phyloP scores from a whole-genome alignment of 148 eudicot genomes.

The Polygonum aviculare region DNA sequence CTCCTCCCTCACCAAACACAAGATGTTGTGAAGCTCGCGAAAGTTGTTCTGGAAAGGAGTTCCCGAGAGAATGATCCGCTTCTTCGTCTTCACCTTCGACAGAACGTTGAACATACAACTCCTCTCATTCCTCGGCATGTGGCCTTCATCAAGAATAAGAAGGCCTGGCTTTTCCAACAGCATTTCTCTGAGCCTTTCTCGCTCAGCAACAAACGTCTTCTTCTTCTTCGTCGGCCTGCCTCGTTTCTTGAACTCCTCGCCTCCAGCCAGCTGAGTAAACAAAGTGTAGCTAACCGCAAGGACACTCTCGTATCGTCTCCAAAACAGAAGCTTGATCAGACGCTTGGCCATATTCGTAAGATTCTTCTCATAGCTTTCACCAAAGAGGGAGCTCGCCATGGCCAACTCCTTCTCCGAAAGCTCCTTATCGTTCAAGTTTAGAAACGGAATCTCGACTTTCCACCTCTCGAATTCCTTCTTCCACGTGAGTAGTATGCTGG shows the following conservation, averaged over 20 bases:
- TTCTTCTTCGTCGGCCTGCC: slow-evolving; percentile 10
- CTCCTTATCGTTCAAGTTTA: slow-evolving; percentile 38
- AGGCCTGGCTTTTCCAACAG: slow-evolving; percentile 42
- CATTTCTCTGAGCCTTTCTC: slow-evolving; percentile 16
- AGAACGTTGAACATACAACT: slow-evolving; percentile 50
- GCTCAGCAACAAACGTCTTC: not conserved
- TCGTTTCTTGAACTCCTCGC: slow-evolving; percentile 11
- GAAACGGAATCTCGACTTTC: slow-evolving; percentile 52
- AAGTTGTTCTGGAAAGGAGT: slow-evolving; percentile 91
- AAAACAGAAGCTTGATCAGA: slow-evolving; percentile 37
- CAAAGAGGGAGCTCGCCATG: slow-evolving; percentile 1
- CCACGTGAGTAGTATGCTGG: slow-evolving; percentile 68
- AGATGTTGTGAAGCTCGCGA: slow-evolving; percentile 55
- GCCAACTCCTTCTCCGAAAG: slow-evolving; percentile 34
- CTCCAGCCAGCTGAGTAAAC: slow-evolving; percentile 38
- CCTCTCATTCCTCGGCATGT: slow-evolving; percentile 59
- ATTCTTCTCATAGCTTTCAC: not conserved
- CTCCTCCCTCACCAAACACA: slow-evolving; percentile 49
- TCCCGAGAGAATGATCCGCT: slow-evolving; percentile 67
- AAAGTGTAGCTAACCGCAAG: slow-evolving; percentile 63
- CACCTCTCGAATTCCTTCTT: slow-evolving; percentile 70
- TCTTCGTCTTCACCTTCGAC: slow-evolving; percentile 43
- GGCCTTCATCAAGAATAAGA: slow-evolving; percentile 62
- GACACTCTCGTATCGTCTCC: slow-evolving; percentile 43
- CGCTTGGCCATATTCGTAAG: slow-evolving; percentile 18